These are phyloP conservation scores for Angophora floribunda DNA, from an alignment of 345 rosid species.

Conservation along the genomic window DNA sequence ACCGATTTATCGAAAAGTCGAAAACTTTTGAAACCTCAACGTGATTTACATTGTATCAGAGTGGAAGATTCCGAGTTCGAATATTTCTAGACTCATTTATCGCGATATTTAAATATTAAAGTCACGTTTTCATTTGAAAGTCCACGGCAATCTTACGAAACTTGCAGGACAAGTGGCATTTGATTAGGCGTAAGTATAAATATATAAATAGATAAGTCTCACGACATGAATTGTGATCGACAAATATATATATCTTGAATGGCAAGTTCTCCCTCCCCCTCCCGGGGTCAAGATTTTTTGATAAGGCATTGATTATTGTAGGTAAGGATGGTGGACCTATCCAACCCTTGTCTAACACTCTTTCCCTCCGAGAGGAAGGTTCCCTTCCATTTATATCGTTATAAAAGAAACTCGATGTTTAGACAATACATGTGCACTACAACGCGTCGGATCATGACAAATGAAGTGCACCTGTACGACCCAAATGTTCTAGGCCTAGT, in stretches of 20 bases:
- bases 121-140: not conserved
- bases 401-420: not conserved
- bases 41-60: accelerated
- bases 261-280: not conserved
- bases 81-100: not conserved
- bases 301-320: not conserved
- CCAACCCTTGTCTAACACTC: not conserved
- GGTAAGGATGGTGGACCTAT: not conserved
- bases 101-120: not conserved
- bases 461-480: not conserved
- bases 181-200: not conserved
- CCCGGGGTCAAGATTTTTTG: not conserved
- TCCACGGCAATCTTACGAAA: not conserved
- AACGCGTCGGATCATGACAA: too few relatives aligned
- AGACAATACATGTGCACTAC: not conserved
- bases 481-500: not conserved
- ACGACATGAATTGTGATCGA: not conserved
- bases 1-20: accelerated
- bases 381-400: not conserved
- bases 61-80: accelerated
- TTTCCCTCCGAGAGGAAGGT: not conserved
- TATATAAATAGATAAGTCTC: not conserved
- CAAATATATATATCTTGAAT: not conserved
- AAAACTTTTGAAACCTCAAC: accelerated
- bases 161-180: not conserved